A percentile compares a stretch with the other conserved stretches of the same genome.
Conservation (phyloP, 1,139 yeast genomes). For the Wickerhamomyces sp. region DNA sequence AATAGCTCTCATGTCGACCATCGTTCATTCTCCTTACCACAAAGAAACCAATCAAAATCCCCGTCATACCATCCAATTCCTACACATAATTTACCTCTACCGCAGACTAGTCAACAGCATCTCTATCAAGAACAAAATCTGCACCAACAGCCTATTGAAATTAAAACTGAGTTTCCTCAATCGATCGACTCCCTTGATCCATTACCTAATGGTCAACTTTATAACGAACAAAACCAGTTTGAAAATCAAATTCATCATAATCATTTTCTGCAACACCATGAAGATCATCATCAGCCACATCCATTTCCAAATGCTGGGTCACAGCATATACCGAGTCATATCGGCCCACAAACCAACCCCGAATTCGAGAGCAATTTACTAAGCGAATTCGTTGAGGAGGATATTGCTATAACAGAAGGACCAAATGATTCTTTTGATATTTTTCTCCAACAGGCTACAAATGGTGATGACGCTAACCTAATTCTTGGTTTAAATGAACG, state of each 20-base stretch:
- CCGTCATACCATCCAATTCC: constrained; percentile 12
- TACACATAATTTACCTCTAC: constrained; percentile 1
- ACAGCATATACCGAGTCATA: background rate
- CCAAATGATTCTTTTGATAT: constrained; percentile 2
- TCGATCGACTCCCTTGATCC: background rate
- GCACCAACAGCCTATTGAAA: constrained; percentile 6
- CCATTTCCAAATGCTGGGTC: background rate
- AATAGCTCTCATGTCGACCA: constrained; percentile 28
- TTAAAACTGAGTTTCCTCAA: background rate
- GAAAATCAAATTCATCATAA: background rate
- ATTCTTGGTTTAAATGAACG: background rate
- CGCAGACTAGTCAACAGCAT: background rate
- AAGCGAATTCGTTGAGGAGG: background rate
- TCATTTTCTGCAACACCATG: background rate
- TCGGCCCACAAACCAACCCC: background rate
- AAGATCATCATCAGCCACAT: background rate
- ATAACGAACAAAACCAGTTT: background rate
- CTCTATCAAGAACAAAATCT: constrained; percentile 2
- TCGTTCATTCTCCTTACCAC: constrained; percentile 21
- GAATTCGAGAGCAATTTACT: background rate
- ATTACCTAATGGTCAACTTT: background rate
- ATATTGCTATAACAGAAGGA: background rate
- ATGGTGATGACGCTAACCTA: background rate
- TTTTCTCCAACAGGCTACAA: constrained; percentile 1
- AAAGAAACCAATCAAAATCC: constrained; percentile 15